These are phyloP conservation scores for Ophiostoma ips DNA, from an alignment of 2,329 filamentous ascomycete genomes.

Conservation along the genomic window DNA sequence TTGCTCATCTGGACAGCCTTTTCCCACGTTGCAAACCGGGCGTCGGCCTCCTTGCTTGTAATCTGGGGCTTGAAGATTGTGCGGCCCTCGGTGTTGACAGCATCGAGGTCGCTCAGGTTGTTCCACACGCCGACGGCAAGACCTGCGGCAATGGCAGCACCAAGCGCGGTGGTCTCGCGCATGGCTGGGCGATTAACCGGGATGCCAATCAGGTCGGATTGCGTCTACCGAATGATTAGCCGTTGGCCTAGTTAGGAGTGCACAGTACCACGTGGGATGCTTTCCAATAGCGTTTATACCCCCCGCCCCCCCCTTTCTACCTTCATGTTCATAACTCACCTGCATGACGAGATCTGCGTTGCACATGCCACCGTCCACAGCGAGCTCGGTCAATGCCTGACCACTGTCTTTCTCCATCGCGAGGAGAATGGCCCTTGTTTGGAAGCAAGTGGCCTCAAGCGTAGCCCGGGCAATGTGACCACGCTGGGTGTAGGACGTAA, in stretches of 20 bases:
- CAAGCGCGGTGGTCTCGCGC: constrained; percentile 81
- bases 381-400: constrained; percentile 57
- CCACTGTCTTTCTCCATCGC: constrained; percentile 81
- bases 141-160: constrained; percentile 80
- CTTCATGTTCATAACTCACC: no score
- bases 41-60: constrained; percentile 23
- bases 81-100: constrained; percentile 56
- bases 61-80: constrained; percentile 58
- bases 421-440: constrained; percentile 81
- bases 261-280: no score
- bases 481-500: constrained; percentile 72
- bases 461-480: constrained; percentile 83
- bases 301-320: neutral
- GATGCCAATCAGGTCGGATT: constrained; percentile 73
- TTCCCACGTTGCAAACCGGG: constrained; percentile 38
- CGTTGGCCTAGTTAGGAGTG: no score
- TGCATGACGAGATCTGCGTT: constrained; percentile 81
- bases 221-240: constrained; percentile 37
- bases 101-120: constrained; percentile 56
- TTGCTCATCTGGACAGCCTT: constrained; percentile 44
- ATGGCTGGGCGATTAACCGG: constrained; percentile 72
- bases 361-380: constrained; percentile 80
- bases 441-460: constrained; percentile 81
- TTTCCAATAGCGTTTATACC: neutral
- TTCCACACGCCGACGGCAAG: constrained; percentile 70